Evolutionary conservation across 2,329 filamentous ascomycete species (phyloP).

Genomic region (Arthrobotrys pseudoclavata): DNA sequence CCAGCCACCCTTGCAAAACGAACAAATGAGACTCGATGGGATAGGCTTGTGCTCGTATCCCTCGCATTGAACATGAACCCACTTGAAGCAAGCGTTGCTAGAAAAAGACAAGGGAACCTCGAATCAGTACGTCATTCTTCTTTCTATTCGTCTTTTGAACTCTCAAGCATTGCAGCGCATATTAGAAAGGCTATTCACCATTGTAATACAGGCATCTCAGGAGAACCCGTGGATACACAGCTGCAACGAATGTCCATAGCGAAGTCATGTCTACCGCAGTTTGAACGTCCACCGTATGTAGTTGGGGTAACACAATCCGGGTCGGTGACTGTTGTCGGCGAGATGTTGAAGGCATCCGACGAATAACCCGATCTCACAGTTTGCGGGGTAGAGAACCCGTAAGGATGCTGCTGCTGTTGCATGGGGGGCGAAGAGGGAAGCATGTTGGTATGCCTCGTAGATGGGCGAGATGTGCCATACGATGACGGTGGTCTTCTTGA

Average conservation of each 20-base stretch:
- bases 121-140: slow-evolving; percentile 48
- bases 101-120: slow-evolving; percentile 39
- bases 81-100: slow-evolving; percentile 63
- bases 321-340: slow-evolving; percentile 53
- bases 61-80: slow-evolving; percentile 63
- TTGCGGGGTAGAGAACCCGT: slow-evolving; percentile 51
- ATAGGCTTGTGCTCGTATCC: slow-evolving; percentile 61
- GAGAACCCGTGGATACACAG: slow-evolving; percentile 47
- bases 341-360: slow-evolving; percentile 57
- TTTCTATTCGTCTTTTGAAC: slow-evolving; percentile 16
- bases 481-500: slow-evolving; percentile 48
- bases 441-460: slow-evolving; percentile 49
- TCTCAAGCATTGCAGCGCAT: slow-evolving; percentile 35
- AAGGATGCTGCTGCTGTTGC: slow-evolving; percentile 40
- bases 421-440: slow-evolving; percentile 52
- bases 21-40: slow-evolving; percentile 62
- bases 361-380: slow-evolving; percentile 56
- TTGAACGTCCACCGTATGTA: slow-evolving; percentile 31
- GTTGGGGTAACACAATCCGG: slow-evolving; percentile 54
- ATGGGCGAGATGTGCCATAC: slow-evolving; percentile 56
- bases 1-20: slow-evolving; percentile 61
- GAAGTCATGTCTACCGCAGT: slow-evolving; percentile 35
- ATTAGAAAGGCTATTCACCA: slow-evolving; percentile 60
- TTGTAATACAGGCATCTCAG: slow-evolving; percentile 60
- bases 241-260: slow-evolving; percentile 58